Evolutionary conservation across 192 early-diverging fungal genomes (phyloP).

Genomic region (Backusella parvicylindrica): DNA sequence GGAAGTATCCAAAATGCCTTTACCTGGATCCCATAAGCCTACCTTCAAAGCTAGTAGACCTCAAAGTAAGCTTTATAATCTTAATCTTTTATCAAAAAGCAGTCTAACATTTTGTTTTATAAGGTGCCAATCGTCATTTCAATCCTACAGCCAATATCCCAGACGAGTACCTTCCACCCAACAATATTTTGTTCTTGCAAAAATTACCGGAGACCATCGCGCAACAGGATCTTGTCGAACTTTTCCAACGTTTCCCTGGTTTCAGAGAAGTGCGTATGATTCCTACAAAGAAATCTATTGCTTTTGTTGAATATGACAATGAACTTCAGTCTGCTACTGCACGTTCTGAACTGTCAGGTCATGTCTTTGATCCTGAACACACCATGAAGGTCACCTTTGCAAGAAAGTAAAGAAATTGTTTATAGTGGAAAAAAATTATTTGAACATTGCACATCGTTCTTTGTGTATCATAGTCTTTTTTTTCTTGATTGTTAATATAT

Average conservation of each 20-base stretch:
- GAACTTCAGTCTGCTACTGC: conserved; percentile 80
- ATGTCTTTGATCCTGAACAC: conserved; percentile 60
- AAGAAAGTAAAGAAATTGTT: conserved; percentile 53
- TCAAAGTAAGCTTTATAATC: neutral
- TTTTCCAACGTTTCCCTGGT: conserved; percentile 81
- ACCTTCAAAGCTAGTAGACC: conserved; percentile 23
- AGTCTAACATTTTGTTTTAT: neutral
- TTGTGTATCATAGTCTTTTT: conserved; percentile 15
- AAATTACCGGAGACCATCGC: conserved; percentile 73
- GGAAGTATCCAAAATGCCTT: conserved; percentile 14
- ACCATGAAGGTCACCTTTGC: conserved; percentile 85
- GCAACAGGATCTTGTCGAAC: conserved; percentile 53
- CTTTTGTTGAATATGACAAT: conserved; percentile 95
- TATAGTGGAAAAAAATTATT: neutral
- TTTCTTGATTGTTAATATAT: neutral
- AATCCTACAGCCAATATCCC: conserved; percentile 41
- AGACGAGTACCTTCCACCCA: conserved; percentile 80
- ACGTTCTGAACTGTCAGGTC: conserved; percentile 65
- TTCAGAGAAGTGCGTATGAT: conserved; percentile 97
- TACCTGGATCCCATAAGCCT: conserved; percentile 30
- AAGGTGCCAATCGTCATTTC: neutral
- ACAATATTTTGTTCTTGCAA: conserved; percentile 94
- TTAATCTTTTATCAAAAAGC: neutral
- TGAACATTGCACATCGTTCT: neutral
- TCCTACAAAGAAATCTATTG: conserved; percentile 86